These are phyloP conservation scores for Trypanosoma cruzi DNA, from an alignment of 208 protist genomes.

Conservation along the genomic window DNA sequence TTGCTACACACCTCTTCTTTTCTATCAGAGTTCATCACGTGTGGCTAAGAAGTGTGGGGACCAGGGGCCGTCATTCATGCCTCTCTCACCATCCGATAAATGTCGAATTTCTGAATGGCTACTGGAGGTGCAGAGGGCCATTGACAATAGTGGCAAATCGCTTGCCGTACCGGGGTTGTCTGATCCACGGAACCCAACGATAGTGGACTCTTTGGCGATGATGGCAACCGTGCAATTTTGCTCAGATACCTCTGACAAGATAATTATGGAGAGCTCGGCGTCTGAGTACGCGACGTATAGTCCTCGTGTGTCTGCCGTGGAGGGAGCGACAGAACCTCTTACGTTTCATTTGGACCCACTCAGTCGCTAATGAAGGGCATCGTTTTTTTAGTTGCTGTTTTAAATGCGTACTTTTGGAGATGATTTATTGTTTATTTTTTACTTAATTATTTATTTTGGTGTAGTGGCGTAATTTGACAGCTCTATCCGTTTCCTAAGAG, in stretches of 20 bases:
- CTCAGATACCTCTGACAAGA: background rate
- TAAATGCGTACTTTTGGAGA: background rate
- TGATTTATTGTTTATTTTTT: background rate
- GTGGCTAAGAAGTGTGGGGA: background rate
- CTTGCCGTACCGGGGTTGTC: background rate
- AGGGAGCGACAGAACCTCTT: background rate
- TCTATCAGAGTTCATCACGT: background rate
- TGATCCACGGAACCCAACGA: background rate
- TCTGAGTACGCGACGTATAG: slow-evolving; percentile 11
- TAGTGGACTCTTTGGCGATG: background rate
- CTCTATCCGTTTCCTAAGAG: background rate
- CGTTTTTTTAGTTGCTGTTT: background rate
- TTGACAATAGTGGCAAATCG: background rate
- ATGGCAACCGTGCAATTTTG: background rate
- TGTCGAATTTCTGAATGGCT: slow-evolving; percentile 12
- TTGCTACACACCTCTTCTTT: background rate
- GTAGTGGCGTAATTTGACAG: background rate
- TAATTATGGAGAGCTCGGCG: slow-evolving; percentile 2
- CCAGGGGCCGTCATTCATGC: background rate
- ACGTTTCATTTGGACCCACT: background rate
- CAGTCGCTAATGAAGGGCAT: background rate
- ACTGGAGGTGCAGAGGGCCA: background rate
- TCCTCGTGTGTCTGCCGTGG: slow-evolving; percentile 9
- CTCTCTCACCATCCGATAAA: background rate
- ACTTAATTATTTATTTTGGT: background rate